A percentile compares a stretch with the other conserved stretches of the same genome.
Evolutionary conservation across 805 yeast genomes (phyloP).

Genomic region (Saturnispora silvae): DNA sequence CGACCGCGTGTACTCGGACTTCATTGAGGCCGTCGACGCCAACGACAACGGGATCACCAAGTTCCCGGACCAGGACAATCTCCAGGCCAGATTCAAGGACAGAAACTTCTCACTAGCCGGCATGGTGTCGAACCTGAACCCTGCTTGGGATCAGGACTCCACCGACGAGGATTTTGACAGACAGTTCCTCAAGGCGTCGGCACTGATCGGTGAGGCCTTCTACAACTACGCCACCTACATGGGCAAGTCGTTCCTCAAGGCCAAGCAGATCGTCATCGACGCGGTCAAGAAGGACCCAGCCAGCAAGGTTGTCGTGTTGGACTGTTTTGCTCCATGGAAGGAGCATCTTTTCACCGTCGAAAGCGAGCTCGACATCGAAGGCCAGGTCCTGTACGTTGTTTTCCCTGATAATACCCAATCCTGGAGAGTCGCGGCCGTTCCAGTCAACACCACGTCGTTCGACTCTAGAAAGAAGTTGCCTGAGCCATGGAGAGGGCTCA

Average conservation of each 20-base stretch:
- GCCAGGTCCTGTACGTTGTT: slow-evolving; percentile 61
- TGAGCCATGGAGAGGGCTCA: slow-evolving; percentile 87
- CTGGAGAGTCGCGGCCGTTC: slow-evolving; percentile 89
- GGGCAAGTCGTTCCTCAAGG: slow-evolving; percentile 88
- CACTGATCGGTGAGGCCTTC: slow-evolving; percentile 77
- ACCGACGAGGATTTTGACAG: slow-evolving; percentile 57
- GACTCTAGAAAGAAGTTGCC: slow-evolving; percentile 82
- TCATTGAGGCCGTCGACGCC: slow-evolving; percentile 88
- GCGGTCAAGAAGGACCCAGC: slow-evolving; percentile 57
- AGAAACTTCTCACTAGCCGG: slow-evolving; percentile 68
- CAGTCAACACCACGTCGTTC: slow-evolving; percentile 69
- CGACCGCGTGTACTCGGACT: slow-evolving; percentile 70
- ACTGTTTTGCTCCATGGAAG: slow-evolving; percentile 88
- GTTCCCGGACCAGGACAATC: slow-evolving; percentile 41
- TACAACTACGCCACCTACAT: slow-evolving; percentile 52
- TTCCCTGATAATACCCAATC: slow-evolving; percentile 61
- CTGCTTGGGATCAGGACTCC: slow-evolving; percentile 68
- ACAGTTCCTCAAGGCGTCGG: slow-evolving; percentile 59
- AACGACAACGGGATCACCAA: slow-evolving; percentile 88
- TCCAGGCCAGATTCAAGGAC: slow-evolving; percentile 57
- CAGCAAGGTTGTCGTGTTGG: slow-evolving; percentile 67
- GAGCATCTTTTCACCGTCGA: slow-evolving; percentile 78
- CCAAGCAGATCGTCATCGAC: slow-evolving; percentile 62
- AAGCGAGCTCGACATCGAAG: slow-evolving; percentile 42
- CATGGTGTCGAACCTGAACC: slow-evolving; percentile 70